phyloP scores from a whole-genome alignment of 1,139 yeast species.

The Debaryomycetaceae sp. region DNA sequence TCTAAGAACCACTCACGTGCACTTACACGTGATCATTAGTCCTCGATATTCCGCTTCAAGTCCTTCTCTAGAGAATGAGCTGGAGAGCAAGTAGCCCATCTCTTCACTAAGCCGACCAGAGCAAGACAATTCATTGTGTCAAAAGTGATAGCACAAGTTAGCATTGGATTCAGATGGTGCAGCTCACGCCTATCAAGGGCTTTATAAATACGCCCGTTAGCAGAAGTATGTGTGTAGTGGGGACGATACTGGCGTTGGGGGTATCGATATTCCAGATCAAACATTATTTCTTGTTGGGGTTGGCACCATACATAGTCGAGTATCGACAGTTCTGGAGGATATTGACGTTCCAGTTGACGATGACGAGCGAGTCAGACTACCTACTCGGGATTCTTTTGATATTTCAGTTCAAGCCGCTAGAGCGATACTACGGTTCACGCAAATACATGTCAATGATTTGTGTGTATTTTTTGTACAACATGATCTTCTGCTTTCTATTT shows the following conservation, averaged over 20 bases:
- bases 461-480: constrained; percentile 34
- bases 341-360: constrained; percentile 51
- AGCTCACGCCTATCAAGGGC: constrained; percentile 49
- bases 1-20: too few species aligned
- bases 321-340: constrained; percentile 73
- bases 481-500: constrained; percentile 27
- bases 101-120: too few species aligned
- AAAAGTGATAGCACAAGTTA: too few species aligned
- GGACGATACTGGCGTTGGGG: constrained; percentile 46
- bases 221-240: constrained; percentile 35
- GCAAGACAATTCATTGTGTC: too few species aligned
- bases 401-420: constrained; percentile 61
- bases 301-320: constrained; percentile 57
- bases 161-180: too few species aligned
- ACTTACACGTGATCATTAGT: too few species aligned
- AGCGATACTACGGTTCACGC: constrained; percentile 61
- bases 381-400: constrained; percentile 49
- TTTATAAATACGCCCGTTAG: constrained; percentile 61
- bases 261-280: constrained; percentile 57
- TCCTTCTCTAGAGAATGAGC: too few species aligned
- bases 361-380: constrained; percentile 65
- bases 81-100: too few species aligned
- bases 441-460: constrained; percentile 45
- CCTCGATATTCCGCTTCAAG: too few species aligned
- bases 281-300: constrained; percentile 48